Percentiles rank a stretch among this genome's conserved stretches.
These are phyloP conservation scores for Millerozyma miso DNA, from an alignment of 805 yeast species.

Conservation along the genomic window DNA sequence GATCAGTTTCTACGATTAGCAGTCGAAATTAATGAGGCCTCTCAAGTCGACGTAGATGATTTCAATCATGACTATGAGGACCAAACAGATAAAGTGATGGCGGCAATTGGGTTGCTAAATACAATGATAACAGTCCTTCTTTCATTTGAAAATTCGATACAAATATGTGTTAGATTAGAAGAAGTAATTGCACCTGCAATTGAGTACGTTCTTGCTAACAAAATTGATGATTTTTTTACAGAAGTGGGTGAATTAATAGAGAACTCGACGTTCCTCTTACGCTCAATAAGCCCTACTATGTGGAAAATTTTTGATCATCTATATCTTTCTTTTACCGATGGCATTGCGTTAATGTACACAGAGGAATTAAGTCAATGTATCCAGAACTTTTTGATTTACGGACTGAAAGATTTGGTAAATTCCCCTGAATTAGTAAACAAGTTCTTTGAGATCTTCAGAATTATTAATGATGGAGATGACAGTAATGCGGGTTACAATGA, in stretches of 20 bases:
- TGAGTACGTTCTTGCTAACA: conserved; percentile 59
- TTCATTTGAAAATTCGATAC: conserved; percentile 77
- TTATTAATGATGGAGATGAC: conserved; percentile 45
- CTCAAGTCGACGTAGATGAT: conserved; percentile 23
- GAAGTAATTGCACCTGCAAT: conserved; percentile 67
- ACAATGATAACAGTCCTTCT: conserved; percentile 79
- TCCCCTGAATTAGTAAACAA: conserved; percentile 42
- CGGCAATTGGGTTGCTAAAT: conserved; percentile 75
- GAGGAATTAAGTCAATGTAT: conserved; percentile 75
- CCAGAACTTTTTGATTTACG: conserved; percentile 63
- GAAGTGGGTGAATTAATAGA: conserved; percentile 71
- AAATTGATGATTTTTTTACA: conserved; percentile 67
- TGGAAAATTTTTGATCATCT: conserved; percentile 68
- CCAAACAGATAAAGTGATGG: conserved; percentile 67
- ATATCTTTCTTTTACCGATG: conserved; percentile 20
- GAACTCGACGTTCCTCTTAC: conserved; percentile 38
- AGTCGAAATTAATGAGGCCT: conserved; percentile 50
- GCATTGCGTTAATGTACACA: conserved; percentile 56
- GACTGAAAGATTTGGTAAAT: conserved; percentile 34
- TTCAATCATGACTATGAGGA: conserved; percentile 26
- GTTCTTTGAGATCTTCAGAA: conserved; percentile 47
- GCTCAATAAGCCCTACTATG: conserved; percentile 53
- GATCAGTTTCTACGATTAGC: conserved; percentile 56
- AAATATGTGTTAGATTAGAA: conserved; percentile 60
- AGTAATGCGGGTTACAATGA: conserved; percentile 49